Evolutionary conservation across 202 grass and related monocot species (phyloP), one percentile per base, ranked within the genome.

Genomic region (Zizania palustris): DNA sequence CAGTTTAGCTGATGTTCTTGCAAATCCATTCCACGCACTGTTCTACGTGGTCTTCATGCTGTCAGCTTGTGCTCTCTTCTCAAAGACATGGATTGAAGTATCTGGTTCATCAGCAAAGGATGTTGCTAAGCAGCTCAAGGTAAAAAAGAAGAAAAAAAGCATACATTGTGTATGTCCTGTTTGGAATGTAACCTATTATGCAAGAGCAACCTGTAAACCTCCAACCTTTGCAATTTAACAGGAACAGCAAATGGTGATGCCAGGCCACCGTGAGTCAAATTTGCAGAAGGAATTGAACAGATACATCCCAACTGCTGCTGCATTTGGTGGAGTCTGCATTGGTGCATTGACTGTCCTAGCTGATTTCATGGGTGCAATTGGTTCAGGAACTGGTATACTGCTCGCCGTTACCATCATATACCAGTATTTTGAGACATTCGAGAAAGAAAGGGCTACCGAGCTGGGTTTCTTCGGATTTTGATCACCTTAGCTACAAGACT

Each of bases 211-310:
- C n/a, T 19, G 9, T 9, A 43, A 65, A 16, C 46, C 65, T 3
- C 7, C 67, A 64, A 76, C 43, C 55, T 53, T 70, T 44, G 5
- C 43, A 42, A 65, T 70, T 70, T 21, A 57, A 75, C 71, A 93
- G 91, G 91, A 93, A 50, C 91, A 93, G 90, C 91, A 93, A 93
- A 93, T 93, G 91, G 91, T 93, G 34, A 93, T 93, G 88, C 91
- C 91, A 34, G 91, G 91, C 38, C 91, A 93, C 51, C 85, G 91
- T 7, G 91, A 93, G 60, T 90, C 91, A 0, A 93, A 90, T 74
- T 60, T 93, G 81, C 87, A 93, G 91, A 88, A 83, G 74, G 91
- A 93, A 65, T 67, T 93, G 64, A 93, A 93, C 82, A 44, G 91
- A 58, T 93, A 93, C 63, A 93, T 90, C 63, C 86, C 90, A 43